Evolutionary conservation across 129 eudicot genomes (phyloP).

Genomic region (Gnaphalium uliginosum): DNA sequence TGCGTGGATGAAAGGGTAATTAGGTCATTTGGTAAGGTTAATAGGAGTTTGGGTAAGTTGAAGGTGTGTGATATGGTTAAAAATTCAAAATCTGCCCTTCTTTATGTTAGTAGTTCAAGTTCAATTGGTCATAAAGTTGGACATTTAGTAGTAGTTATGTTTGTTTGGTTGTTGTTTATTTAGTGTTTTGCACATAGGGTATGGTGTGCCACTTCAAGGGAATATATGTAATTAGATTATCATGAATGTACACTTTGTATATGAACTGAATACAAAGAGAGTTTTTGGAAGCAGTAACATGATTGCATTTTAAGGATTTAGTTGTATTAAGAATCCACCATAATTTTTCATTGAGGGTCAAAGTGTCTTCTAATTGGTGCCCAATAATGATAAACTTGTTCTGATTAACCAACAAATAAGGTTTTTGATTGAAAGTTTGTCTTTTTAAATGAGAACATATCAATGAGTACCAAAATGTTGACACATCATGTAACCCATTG

Average conservation of each 20-base stretch:
- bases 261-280: constrained; percentile 13
- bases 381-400: too few species aligned
- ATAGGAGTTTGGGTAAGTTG: constrained; percentile 39
- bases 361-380: too few species aligned
- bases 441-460: too few species aligned
- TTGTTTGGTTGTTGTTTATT: constrained; percentile 29
- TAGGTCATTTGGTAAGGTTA: constrained; percentile 28
- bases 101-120: constrained; percentile 29
- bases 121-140: background rate
- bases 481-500: too few species aligned
- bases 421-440: too few species aligned
- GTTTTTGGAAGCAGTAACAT: background rate
- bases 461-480: too few species aligned
- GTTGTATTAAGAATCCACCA: background rate
- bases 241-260: constrained; percentile 30
- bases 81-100: constrained; percentile 43
- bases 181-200: constrained; percentile 1
- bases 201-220: constrained; percentile 10
- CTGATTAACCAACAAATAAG: too few species aligned
- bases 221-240: constrained; percentile 33
- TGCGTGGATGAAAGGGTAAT: constrained; percentile 55
- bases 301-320: background rate
- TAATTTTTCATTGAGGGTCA: too few species aligned
- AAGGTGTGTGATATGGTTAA: constrained; percentile 41
- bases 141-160: constrained; percentile 18